These are phyloP conservation scores for Colletotrichum noveboracense DNA, from an alignment of 2,329 filamentous ascomycete species.

Conservation along the genomic window DNA sequence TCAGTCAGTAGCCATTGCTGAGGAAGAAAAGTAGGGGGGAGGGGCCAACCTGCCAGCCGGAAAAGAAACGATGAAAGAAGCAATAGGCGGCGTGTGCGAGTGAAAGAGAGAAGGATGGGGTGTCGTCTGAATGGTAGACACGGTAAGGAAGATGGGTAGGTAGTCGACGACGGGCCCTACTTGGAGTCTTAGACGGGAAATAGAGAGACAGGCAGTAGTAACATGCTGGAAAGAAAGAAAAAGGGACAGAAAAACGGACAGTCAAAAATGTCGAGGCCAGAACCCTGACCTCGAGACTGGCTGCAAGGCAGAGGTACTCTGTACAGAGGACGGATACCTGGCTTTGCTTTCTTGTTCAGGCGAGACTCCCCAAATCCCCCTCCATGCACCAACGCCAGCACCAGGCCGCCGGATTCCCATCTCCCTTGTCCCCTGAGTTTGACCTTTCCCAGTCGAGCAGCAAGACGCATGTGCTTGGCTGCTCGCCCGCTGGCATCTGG, in stretches of 20 bases:
- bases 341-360: neutral
- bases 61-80: slow-evolving; percentile 22
- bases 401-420: slow-evolving; percentile 10
- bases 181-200: neutral
- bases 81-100: slow-evolving; percentile 7
- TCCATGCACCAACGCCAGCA: neutral
- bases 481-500: neutral
- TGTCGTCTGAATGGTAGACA: neutral
- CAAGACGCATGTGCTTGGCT: neutral
- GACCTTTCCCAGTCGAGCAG: slow-evolving; percentile 4
- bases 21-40: slow-evolving; percentile 2
- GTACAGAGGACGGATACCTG: neutral
- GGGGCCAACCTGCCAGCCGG: slow-evolving; percentile 6
- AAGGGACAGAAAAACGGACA: neutral
- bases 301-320: neutral
- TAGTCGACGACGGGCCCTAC: neutral
- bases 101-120: slow-evolving; percentile 10
- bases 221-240: neutral
- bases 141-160: neutral
- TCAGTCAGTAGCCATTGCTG: slow-evolving; percentile 11
- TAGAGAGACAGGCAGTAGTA: neutral
- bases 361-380: neutral
- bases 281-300: slow-evolving; percentile 5
- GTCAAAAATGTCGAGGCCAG: neutral
- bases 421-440: slow-evolving; percentile 13